A percentile compares a stretch with the other conserved stretches of the same genome.
phyloP scores from a whole-genome alignment of 768 basidiomycete species.

The Amanita thiersii region DNA sequence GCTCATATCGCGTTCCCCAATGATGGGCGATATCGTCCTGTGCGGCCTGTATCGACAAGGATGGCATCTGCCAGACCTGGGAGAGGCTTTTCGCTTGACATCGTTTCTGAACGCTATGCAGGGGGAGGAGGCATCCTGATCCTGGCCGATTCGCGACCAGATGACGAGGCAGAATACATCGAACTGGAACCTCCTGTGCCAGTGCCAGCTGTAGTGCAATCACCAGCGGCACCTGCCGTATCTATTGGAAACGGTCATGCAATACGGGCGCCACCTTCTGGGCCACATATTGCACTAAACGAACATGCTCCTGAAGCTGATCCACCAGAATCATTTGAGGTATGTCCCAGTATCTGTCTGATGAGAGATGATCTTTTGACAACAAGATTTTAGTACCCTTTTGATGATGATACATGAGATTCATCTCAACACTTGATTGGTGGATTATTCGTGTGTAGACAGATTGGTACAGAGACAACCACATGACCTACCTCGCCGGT shows the following conservation, averaged over 20 bases:
- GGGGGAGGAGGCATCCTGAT: constrained; percentile 88
- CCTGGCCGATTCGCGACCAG: constrained; percentile 64
- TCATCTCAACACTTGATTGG: constrained; percentile 1
- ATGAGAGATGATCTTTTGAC: constrained; percentile 9
- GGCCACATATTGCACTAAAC: constrained; percentile 59
- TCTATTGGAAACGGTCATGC: constrained; percentile 23
- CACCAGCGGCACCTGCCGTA: constrained; percentile 19
- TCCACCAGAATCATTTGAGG: constrained; percentile 79
- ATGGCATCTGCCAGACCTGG: constrained; percentile 24
- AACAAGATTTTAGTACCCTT: constrained; percentile 63
- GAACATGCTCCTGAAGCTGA: constrained; percentile 66
- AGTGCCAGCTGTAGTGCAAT: constrained; percentile 18
- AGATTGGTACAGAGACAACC: too few relatives aligned
- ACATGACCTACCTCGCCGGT: too few relatives aligned
- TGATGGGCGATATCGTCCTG: constrained; percentile 80
- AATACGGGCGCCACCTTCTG: constrained; percentile 23
- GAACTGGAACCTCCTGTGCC: constrained; percentile 36
- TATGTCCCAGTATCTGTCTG: constrained; percentile 24
- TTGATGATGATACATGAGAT: constrained; percentile 54
- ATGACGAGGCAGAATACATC: constrained; percentile 70
- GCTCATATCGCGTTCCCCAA: constrained; percentile 76
- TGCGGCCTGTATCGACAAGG: constrained; percentile 65
- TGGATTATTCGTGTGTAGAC: constrained; percentile 5
- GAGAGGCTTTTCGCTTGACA: constrained; percentile 20
- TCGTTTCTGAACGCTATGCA: constrained; percentile 52